A percentile compares a stretch with the other conserved stretches of the same genome.
Conservation (phyloP, 345 rosid genomes). For the Cardiospermum halicacabum region DNA sequence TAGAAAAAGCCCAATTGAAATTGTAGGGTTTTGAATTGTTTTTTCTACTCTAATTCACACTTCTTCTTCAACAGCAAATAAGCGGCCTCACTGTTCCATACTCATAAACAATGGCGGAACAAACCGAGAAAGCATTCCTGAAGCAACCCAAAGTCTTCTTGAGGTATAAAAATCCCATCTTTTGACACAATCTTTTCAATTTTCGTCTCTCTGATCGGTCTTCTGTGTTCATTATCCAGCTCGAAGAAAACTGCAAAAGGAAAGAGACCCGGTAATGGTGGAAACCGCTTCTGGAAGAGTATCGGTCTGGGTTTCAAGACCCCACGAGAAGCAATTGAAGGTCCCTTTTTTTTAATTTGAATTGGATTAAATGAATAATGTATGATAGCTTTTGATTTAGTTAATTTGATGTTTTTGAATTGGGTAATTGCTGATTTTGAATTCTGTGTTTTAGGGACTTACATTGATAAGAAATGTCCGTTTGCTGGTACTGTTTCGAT, state of each 20-base stretch:
- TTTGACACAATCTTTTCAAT: too few relatives aligned
- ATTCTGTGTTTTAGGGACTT: conserved; percentile 39
- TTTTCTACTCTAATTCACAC: too few relatives aligned
- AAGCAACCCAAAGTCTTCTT: conserved; percentile 84
- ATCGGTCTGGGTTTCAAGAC: conserved; percentile 92
- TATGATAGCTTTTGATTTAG: too few relatives aligned
- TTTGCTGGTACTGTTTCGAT: conserved; percentile 85
- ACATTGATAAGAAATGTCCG: conserved; percentile 88
- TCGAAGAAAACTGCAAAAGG: conserved; percentile 86
- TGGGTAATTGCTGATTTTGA: neutral
- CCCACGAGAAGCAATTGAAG: conserved; percentile 86
- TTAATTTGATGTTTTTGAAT: neutral
- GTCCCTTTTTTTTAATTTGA: conserved; percentile 20
- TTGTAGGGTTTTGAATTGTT: too few relatives aligned
- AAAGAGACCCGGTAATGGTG: conserved; percentile 94
- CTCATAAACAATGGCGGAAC: conserved; percentile 8
- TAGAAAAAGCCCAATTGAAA: neutral
- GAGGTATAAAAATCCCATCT: too few relatives aligned
- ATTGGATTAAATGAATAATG: too few relatives aligned
- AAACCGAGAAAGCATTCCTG: conserved; percentile 82
- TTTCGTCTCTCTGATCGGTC: too few relatives aligned
- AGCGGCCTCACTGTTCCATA: neutral
- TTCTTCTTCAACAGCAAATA: too few relatives aligned
- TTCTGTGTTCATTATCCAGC: conserved; percentile 29
- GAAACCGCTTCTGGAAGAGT: conserved; percentile 86